Base-by-base conservation (phyloP, 495 filamentous ascomycete genomes). In the Penicillium egyptiacum region DNA sequence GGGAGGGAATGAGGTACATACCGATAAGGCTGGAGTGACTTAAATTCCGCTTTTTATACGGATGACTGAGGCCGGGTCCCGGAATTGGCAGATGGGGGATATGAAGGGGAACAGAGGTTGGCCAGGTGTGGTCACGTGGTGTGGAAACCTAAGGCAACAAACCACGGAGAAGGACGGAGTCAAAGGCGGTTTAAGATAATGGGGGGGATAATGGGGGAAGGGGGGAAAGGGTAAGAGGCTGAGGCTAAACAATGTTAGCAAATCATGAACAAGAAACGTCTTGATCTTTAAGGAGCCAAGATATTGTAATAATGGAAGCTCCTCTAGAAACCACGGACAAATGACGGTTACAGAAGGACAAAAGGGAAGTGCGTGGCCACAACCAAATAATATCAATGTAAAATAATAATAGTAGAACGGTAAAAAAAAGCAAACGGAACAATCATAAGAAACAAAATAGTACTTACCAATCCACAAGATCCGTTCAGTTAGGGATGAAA, bases 21-120 rank as follows among this genome's bases (percentile, higher is more conserved):
- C 76, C 73, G 74, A 79, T 71, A 73, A 77, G 72, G 72, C 65
- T 77, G 73, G 73, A 71, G 64, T 63, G 72, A 67, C 61, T 71
- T 70, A 71, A 72, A 73, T 75, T 71, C 75, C 75, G 72, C 75
- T 68, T 76, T 69, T 67, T 70, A 70, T 73, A 65, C 69, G 71
- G 71, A 68, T 63, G 70, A 69, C 71, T 67, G 67, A 70, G 58
- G 66, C 71, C 73, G 68, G 67, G 66, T 64, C 67, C 70, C 66
- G 66, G 62, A 70, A 74, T 73, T 73, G 69, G 74, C 64, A 68
- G 73, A 69, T 67, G 64, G 64, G 67, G 37, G 50, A 53, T 48
- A 69, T 60, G 58, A 62, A 52, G 58, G 60, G 57, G 64, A 61
- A 61, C 57, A 67, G 67, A 71, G 64, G 62, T 65, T 67, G 65